Evolutionary conservation across 2,329 filamentous ascomycete species (phyloP), one percentile per base, ranked within the genome.

Genomic region (Neonectria ditissima): DNA sequence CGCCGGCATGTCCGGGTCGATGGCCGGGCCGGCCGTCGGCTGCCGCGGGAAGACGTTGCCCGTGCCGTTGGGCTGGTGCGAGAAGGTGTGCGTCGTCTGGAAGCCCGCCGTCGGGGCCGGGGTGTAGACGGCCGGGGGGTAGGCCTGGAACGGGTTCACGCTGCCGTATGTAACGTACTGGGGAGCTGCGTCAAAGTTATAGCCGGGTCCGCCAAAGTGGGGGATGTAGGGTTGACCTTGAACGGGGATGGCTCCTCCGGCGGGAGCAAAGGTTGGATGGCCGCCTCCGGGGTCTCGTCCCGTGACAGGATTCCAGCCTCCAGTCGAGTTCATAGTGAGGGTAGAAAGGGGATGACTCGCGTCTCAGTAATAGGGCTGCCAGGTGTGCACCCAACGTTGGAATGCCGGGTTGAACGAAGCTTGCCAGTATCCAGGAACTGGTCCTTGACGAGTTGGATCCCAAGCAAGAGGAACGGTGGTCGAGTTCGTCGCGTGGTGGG

Each of bases 1-100:
- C 0, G 85, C 85, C 0, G 86, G 84, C 63, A 85, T 82, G 2
- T 79, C 75, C 0, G 77, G 64, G 67, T 84, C 80, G 61, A 83
- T 79, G 8, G 70, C 70, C 0, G 86, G 84, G 20, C 78, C 78
- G 0, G 80, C 73, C 56, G 81, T 78, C 0, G 82, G 79, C n/a
- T 77, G 69, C 3, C 84, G 82, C 1, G 74, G 70, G 3, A 78
- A 70, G 4, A 76, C 65, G 59, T 76, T 78, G 37, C 74, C 74
- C 2, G 74, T 72, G 13, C 79, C 80, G 62, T 80, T 80, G 28
- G 80, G 80, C 65, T 81, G 79, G 55, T 75, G 70, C 2, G 79
- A 66, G 34, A 74, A 76, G 0, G 69, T 73, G 20, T 73, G 72
- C 43, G 69, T 71, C 0, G 72, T 53, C 8, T 73, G 70, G 30